A percentile compares a stretch with the other conserved stretches of the same genome.
Conservation (phyloP, 2,329 filamentous ascomycete genomes). For the Cadophora sp. region DNA sequence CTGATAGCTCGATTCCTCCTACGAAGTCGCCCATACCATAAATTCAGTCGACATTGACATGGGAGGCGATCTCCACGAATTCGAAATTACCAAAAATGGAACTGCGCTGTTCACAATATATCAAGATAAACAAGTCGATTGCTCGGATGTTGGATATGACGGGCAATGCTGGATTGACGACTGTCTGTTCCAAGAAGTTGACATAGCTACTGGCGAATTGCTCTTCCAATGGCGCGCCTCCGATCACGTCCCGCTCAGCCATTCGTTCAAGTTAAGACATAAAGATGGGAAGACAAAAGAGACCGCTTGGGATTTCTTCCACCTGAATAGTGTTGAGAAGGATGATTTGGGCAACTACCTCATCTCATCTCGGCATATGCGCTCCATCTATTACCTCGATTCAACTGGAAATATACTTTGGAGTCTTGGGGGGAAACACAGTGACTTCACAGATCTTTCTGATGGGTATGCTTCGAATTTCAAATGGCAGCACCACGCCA, state of each 20-base stretch:
- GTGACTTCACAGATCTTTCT: constrained; percentile 47
- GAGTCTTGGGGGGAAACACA: constrained; percentile 53
- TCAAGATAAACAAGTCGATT: constrained; percentile 21
- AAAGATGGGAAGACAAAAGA: constrained; percentile 25
- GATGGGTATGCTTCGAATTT: constrained; percentile 51
- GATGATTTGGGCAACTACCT: constrained; percentile 52
- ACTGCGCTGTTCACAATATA: constrained; percentile 27
- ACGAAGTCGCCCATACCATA: constrained; percentile 20
- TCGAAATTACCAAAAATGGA: constrained; percentile 21
- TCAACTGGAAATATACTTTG: constrained; percentile 54
- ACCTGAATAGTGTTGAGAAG: constrained; percentile 49
- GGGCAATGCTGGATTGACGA: constrained; percentile 32
- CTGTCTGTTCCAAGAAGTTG: constrained; percentile 54
- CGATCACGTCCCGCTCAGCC: constrained; percentile 44
- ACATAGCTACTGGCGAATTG: constrained; percentile 55
- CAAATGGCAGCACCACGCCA: constrained; percentile 57
- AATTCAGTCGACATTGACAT: constrained; percentile 14
- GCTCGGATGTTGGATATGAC: constrained; percentile 15
- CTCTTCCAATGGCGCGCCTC: constrained; percentile 58
- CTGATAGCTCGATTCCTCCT: constrained; percentile 20
- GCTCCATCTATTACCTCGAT: constrained; percentile 53
- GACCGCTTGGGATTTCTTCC: constrained; percentile 38
- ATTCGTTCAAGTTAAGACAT: constrained; percentile 27
- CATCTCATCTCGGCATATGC: constrained; percentile 54
- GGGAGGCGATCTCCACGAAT: constrained; percentile 26